These are phyloP conservation scores for Delphinella strobiligena DNA, from an alignment of 2,329 filamentous ascomycete species.

Conservation along the genomic window DNA sequence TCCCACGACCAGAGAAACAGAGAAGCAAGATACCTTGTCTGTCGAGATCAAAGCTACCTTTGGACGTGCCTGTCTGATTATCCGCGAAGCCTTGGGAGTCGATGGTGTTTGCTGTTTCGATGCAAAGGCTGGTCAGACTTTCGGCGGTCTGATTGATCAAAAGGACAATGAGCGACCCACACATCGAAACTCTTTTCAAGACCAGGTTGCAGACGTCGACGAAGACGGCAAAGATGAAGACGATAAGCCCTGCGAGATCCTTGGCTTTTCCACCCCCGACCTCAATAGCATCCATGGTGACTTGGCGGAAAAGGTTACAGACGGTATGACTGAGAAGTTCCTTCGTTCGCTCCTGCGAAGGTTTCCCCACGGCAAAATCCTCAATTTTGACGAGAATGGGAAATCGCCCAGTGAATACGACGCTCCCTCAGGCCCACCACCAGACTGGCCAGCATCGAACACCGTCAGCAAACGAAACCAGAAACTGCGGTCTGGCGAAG, in stretches of 20 bases:
- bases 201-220: too few species aligned
- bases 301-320: not conserved
- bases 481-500: conserved; percentile 1
- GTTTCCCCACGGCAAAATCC: conserved; percentile 23
- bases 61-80: conserved; percentile 31
- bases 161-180: conserved; percentile 2
- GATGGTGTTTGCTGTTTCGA: conserved; percentile 33
- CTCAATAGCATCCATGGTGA: not conserved
- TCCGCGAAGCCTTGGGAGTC: conserved; percentile 31
- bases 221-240: not conserved
- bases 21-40: conserved; percentile 11
- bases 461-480: not conserved
- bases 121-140: conserved; percentile 11
- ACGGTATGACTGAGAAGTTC: conserved; percentile 11
- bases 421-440: not conserved
- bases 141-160: conserved; percentile 9
- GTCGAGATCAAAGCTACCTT: conserved; percentile 18
- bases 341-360: conserved; percentile 15
- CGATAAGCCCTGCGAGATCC: conserved; percentile 1
- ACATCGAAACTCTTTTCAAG: not conserved
- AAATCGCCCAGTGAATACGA: conserved; percentile 17
- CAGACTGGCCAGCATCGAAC: not conserved
- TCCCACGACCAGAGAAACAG: conserved; percentile 7
- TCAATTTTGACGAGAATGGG: conserved; percentile 20
- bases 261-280: conserved; percentile 1